Conservation (phyloP, 495 filamentous ascomycete species). For the Aspergillus mulundensis region DNA sequence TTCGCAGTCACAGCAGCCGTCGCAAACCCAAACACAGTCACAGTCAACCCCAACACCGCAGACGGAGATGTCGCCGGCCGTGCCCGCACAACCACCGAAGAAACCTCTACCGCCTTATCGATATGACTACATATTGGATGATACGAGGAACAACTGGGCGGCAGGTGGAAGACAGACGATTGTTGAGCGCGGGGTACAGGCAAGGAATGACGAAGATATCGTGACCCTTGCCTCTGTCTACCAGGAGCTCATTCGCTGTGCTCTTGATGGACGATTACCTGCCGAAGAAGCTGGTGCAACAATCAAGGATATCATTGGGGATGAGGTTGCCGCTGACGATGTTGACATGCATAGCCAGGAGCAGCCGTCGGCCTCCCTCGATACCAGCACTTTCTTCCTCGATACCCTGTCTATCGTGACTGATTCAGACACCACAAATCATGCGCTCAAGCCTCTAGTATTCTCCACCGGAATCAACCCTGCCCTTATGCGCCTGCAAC, state of each 20-base stretch:
- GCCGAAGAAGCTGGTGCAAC: constrained; percentile 65
- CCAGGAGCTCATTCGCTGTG: constrained; percentile 77
- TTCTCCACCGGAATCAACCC: constrained; percentile 67
- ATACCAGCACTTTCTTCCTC: constrained; percentile 69
- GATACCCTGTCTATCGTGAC: constrained; percentile 74
- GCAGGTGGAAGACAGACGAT: constrained; percentile 42
- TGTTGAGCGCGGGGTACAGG: constrained; percentile 45
- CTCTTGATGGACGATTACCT: constrained; percentile 61
- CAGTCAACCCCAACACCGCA: constrained; percentile 19
- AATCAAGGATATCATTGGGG: constrained; percentile 69
- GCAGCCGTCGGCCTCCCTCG: constrained; percentile 37
- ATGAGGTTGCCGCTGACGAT: constrained; percentile 44
- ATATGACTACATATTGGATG: constrained; percentile 57
- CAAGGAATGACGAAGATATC: constrained; percentile 60
- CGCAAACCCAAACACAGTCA: constrained; percentile 3
- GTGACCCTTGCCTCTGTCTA: constrained; percentile 65
- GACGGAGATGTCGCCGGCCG: constrained; percentile 17
- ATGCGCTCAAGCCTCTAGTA: constrained; percentile 51
- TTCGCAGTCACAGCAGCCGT: neutral
- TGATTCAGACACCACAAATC: constrained; percentile 53
- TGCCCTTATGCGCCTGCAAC: constrained; percentile 67
- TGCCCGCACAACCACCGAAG: constrained; percentile 18
- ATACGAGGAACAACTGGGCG: constrained; percentile 46
- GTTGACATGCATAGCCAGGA: constrained; percentile 29
- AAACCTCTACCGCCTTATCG: constrained; percentile 37